Percentiles rank a stretch among this genome's conserved stretches.
Evolutionary conservation across 2,329 filamentous ascomycete genomes (phyloP).

Genomic region (Nemania sp.): DNA sequence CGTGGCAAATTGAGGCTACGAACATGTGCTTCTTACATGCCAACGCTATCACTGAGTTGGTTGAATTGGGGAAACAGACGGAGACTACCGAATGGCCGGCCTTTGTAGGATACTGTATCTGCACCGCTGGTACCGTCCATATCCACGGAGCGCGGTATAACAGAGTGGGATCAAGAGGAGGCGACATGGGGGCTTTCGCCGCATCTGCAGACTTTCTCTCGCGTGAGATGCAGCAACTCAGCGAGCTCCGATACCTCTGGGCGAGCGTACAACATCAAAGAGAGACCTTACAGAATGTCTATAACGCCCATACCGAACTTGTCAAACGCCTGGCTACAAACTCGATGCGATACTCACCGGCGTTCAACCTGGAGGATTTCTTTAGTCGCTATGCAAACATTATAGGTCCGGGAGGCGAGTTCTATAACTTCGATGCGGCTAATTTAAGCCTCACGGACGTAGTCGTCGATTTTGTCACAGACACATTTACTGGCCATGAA

Average conservation of each 20-base stretch:
- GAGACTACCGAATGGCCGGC: constrained; percentile 85
- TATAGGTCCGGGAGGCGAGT: constrained; percentile 68
- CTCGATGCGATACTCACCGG: constrained; percentile 78
- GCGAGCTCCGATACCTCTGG: constrained; percentile 80
- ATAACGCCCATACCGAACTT: constrained; percentile 82
- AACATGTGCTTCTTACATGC: constrained; percentile 89
- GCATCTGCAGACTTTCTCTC: constrained; percentile 76
- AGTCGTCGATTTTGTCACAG: constrained; percentile 68
- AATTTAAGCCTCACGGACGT: constrained; percentile 79
- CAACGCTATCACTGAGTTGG: constrained; percentile 86
- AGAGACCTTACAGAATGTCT: constrained; percentile 81
- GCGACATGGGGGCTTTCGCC: constrained; percentile 72
- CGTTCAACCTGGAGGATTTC: constrained; percentile 88
- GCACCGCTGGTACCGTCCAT: constrained; percentile 87
- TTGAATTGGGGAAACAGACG: constrained; percentile 80
- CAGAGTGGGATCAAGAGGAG: constrained; percentile 58
- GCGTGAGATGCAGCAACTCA: constrained; percentile 82
- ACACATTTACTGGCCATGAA: constrained; percentile 65
- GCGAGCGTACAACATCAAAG: constrained; percentile 83
- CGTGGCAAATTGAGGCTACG: constrained; percentile 92
- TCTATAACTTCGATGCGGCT: constrained; percentile 76
- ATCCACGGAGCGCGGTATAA: constrained; percentile 87
- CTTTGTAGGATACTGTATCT: constrained; percentile 88
- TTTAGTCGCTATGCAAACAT: constrained; percentile 80
- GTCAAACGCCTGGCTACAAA: constrained; percentile 77